These are phyloP conservation scores for Erythrobasidium yunnanense DNA, from an alignment of 768 basidiomycete genomes.

Conservation along the genomic window DNA sequence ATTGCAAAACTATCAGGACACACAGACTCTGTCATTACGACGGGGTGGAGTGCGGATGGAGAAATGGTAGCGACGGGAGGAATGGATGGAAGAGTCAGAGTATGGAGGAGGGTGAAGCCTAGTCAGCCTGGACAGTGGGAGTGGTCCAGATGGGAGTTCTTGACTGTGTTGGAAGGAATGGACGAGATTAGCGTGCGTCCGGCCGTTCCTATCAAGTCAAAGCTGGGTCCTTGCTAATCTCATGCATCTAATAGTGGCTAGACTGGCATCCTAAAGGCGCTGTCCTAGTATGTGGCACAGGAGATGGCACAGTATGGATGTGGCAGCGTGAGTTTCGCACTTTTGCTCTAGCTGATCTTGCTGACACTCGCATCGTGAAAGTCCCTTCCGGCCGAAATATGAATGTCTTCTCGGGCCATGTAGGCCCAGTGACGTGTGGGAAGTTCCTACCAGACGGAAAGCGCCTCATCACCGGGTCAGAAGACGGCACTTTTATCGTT, in stretches of 20 bases:
- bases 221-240: not conserved
- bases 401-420: constrained; percentile 90
- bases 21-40: constrained; percentile 72
- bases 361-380: constrained; percentile 41
- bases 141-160: constrained; percentile 79
- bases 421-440: constrained; percentile 69
- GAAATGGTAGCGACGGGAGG: constrained; percentile 90
- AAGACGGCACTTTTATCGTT: constrained; percentile 66
- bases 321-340: constrained; percentile 69
- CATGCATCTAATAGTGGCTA: constrained; percentile 64
- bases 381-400: constrained; percentile 91
- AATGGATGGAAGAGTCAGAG: constrained; percentile 88
- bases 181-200: constrained; percentile 80
- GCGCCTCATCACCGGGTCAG: constrained; percentile 74
- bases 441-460: constrained; percentile 89
- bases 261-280: constrained; percentile 91
- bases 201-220: not conserved
- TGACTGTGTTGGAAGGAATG: constrained; percentile 82
- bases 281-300: constrained; percentile 78
- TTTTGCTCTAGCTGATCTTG: not conserved
- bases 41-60: constrained; percentile 74
- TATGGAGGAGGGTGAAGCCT: constrained; percentile 66
- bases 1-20: constrained; percentile 82
- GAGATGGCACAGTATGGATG: constrained; percentile 88
- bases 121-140: constrained; percentile 46